Evolutionary conservation across 768 basidiomycete genomes (phyloP).

Genomic region (Pleurotus sapidus): DNA sequence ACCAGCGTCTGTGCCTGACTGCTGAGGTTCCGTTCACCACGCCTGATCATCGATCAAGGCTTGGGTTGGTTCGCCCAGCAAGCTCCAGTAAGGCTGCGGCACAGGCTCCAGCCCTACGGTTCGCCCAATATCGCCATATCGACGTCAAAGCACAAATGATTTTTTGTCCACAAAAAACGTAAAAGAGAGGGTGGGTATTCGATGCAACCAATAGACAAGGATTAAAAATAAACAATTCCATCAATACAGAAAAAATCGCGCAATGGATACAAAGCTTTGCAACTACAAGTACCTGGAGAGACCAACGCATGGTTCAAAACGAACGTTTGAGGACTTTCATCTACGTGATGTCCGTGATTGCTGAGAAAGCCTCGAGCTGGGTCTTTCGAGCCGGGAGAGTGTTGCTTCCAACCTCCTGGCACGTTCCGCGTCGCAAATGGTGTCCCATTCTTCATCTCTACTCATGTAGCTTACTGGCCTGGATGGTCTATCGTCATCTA

Average conservation of each 20-base stretch:
- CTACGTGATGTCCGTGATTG: constrained; percentile 4
- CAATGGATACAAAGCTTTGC: no score
- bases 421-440: constrained; percentile 47
- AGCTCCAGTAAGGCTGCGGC: neutral
- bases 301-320: neutral
- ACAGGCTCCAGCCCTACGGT: neutral
- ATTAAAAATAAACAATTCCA: constrained; percentile 3
- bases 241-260: neutral
- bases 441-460: constrained; percentile 56
- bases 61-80: neutral
- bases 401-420: constrained; percentile 55
- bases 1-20: neutral
- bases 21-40: constrained; percentile 1
- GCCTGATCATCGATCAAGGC: neutral
- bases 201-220: constrained; percentile 3
- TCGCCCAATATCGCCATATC: neutral
- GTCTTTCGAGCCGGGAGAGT: constrained; percentile 41
- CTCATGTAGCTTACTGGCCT: constrained; percentile 53
- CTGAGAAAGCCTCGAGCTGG: constrained; percentile 14
- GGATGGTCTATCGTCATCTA: constrained; percentile 1
- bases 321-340: neutral
- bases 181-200: no score
- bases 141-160: no score
- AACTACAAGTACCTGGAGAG: neutral
- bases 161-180: no score